Conservation (phyloP, 768 basidiomycete genomes). For the Inosperma sp. region DNA sequence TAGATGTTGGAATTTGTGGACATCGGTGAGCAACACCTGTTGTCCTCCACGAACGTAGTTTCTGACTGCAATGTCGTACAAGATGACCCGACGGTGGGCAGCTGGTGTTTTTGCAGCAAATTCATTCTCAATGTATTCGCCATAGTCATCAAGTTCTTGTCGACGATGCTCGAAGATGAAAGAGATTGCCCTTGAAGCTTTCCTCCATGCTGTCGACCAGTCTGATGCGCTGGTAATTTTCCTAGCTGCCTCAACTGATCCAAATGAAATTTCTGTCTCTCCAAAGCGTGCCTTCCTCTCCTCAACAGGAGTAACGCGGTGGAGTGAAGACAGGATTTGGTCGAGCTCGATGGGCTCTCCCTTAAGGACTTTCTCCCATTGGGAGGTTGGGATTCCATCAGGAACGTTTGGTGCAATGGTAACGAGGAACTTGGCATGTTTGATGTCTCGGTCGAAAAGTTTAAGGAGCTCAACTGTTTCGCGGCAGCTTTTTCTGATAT, state of each 20-base stretch:
- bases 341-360: conserved; percentile 27
- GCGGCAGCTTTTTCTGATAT: neutral
- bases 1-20: conserved; percentile 6
- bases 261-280: neutral
- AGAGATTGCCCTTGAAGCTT: conserved; percentile 9
- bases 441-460: neutral
- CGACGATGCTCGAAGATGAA: conserved; percentile 25
- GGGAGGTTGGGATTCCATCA: conserved; percentile 2
- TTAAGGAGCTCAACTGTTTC: neutral
- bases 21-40: conserved; percentile 20
- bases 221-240: conserved; percentile 4
- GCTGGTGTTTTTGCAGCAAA: neutral
- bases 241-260: conserved; percentile 6
- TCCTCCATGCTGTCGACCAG: conserved; percentile 24
- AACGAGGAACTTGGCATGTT: neutral
- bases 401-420: neutral
- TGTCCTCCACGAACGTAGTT: conserved; percentile 15
- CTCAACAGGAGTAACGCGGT: conserved; percentile 10
- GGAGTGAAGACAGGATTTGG: conserved; percentile 17
- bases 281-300: neutral
- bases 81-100: conserved; percentile 21
- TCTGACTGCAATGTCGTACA: conserved; percentile 29
- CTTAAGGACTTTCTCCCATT: conserved; percentile 16
- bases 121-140: conserved; percentile 19
- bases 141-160: conserved; percentile 22